A percentile compares a stretch with the other conserved stretches of the same genome.
These are phyloP conservation scores for Davidsoniella virescens DNA, from an alignment of 2,329 filamentous ascomycete species.

Conservation along the genomic window DNA sequence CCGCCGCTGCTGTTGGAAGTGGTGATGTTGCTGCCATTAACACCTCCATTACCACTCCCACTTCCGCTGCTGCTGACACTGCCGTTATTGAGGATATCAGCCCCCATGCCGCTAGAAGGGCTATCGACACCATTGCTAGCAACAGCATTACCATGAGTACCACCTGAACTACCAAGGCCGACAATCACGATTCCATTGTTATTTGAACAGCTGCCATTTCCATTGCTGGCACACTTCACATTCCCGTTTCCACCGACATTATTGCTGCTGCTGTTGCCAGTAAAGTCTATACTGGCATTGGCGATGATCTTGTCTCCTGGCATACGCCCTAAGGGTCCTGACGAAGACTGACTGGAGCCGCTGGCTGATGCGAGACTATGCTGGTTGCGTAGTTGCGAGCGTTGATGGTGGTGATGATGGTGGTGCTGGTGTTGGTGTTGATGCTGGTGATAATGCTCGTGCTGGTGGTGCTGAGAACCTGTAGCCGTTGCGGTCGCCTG, in stretches of 20 bases:
- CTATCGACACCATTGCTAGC: too few relatives aligned
- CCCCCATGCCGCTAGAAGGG: too few relatives aligned
- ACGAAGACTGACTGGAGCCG: not conserved
- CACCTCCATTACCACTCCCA: not conserved
- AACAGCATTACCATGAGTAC: too few relatives aligned
- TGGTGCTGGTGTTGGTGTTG: conserved; percentile 4
- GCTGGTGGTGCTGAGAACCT: conserved; percentile 3
- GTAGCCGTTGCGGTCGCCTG: not conserved
- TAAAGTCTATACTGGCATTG: not conserved
- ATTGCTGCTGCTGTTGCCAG: not conserved
- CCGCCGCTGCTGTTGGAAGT: not conserved
- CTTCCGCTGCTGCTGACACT: not conserved
- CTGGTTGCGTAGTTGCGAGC: not conserved
- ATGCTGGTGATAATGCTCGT: conserved; percentile 9
- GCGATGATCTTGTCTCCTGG: not conserved
- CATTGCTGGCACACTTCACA: not conserved
- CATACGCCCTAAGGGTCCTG: not conserved
- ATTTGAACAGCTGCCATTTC: not conserved
- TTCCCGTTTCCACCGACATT: not conserved
- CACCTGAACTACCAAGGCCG: too few relatives aligned
- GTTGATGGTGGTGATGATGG: conserved; percentile 1
- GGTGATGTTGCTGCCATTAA: not conserved
- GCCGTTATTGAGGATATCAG: too few relatives aligned
- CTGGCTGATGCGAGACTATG: not conserved
- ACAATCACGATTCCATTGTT: too few relatives aligned